A percentile compares a stretch with the other conserved stretches of the same genome.
Evolutionary conservation across 129 eudicot genomes (phyloP).

Genomic region (Flaveria sonorensis): DNA sequence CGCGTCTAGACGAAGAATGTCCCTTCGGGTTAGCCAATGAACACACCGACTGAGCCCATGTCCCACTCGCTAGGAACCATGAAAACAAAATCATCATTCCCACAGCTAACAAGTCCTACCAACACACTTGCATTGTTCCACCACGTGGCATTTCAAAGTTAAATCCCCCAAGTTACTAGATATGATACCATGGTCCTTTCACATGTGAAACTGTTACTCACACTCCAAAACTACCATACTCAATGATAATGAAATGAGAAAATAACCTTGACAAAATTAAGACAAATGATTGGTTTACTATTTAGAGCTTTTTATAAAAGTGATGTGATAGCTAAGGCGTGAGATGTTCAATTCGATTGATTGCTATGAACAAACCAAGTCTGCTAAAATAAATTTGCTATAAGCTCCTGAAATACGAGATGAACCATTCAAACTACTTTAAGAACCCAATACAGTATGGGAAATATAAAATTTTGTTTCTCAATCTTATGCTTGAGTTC

Average conservation of each 20-base stretch:
- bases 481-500: too few relatives aligned
- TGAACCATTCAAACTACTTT: too few relatives aligned
- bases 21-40: conserved; percentile 27
- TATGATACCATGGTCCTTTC: conserved; percentile 3
- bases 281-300: background rate
- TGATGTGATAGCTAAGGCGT: background rate
- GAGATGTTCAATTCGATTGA: background rate
- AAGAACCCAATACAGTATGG: too few relatives aligned
- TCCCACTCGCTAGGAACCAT: background rate
- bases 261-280: background rate
- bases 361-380: background rate
- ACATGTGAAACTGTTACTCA: background rate
- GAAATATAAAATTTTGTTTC: too few relatives aligned
- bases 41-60: conserved; percentile 15
- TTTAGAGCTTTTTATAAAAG: too few relatives aligned
- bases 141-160: conserved; percentile 16
- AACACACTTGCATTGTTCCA: conserved; percentile 1
- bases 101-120: background rate
- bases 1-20: conserved; percentile 19
- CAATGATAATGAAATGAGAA: background rate
- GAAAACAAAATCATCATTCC: background rate
- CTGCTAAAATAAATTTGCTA: background rate
- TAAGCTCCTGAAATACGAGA: too few relatives aligned
- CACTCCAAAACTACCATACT: background rate
- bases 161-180: background rate